Evolutionary conservation across 441 rosid genomes (phyloP).

Genomic region (Populus hybrid): DNA sequence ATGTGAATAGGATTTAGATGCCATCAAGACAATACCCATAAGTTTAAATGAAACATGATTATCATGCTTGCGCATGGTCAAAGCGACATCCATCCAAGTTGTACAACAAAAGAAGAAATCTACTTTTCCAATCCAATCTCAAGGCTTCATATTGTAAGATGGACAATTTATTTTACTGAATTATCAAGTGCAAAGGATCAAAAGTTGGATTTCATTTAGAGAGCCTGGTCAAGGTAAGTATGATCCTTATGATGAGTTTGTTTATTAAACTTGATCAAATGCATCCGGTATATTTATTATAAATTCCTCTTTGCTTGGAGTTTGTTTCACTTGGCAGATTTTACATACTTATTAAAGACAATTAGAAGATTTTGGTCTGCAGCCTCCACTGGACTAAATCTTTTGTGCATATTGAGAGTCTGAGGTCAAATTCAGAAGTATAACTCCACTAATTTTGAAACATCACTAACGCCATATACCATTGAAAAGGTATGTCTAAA

Average conservation of each 20-base stretch:
- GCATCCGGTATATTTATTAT: neutral
- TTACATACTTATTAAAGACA: neutral
- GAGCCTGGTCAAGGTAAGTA: neutral
- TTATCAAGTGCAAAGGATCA: neutral
- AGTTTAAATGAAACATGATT: neutral
- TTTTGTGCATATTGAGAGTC: neutral
- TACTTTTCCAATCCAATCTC: neutral
- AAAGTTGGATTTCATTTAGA: neutral
- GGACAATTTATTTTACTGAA: neutral
- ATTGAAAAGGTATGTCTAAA: neutral
- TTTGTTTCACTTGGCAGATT: neutral
- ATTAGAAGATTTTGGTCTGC: neutral
- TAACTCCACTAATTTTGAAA: neutral
- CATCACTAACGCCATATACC: neutral
- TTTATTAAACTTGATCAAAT: neutral
- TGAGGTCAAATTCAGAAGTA: neutral
- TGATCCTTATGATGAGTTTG: neutral
- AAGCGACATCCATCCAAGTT: neutral
- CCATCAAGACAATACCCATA: neutral
- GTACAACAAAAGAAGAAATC: neutral
- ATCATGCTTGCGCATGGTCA: neutral
- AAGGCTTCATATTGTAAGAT: neutral
- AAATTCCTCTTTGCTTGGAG: neutral
- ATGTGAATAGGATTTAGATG: neutral
- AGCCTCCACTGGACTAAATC: neutral